Conservation (phyloP, 75 land plant species). For the Sequoiadendron giganteum region DNA sequence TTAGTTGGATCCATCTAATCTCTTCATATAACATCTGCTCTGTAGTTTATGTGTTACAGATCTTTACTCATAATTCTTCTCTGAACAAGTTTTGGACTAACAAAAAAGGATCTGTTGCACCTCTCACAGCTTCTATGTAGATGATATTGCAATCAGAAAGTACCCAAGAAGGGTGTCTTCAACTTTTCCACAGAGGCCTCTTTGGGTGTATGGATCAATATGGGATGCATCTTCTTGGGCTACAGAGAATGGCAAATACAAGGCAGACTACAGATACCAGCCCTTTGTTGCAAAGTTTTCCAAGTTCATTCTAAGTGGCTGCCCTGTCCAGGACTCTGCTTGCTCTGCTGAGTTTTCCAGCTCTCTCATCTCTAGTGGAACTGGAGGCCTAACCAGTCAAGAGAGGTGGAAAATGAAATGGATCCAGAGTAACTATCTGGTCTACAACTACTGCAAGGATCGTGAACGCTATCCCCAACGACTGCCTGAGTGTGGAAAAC, state of each 20-base stretch:
- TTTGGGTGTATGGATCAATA: constrained; percentile 44
- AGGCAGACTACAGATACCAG: constrained; percentile 36
- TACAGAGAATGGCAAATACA: constrained; percentile 48
- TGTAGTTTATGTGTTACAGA: background rate
- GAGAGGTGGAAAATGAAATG: constrained; percentile 23
- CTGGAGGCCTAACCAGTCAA: constrained; percentile 15
- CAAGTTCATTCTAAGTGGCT: constrained; percentile 34
- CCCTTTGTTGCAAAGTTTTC: constrained; percentile 44
- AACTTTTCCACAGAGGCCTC: constrained; percentile 35
- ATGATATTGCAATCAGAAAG: constrained; percentile 35
- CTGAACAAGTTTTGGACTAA: background rate
- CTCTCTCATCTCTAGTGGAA: background rate
- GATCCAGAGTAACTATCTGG: constrained; percentile 30
- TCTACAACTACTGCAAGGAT: constrained; percentile 46
- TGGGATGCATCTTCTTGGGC: constrained; percentile 63
- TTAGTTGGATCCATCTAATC: background rate
- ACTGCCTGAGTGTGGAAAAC: constrained; percentile 32
- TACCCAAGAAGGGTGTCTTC: constrained; percentile 15
- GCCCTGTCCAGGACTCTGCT: constrained; percentile 13
- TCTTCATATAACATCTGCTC: background rate
- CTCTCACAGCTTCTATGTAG: constrained; percentile 37
- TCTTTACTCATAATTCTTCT: background rate
- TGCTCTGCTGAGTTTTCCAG: background rate
- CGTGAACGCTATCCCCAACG: constrained; percentile 26
- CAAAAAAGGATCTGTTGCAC: background rate